Conservation (phyloP, 768 basidiomycete genomes). For the Hirschioporus abietinus region DNA sequence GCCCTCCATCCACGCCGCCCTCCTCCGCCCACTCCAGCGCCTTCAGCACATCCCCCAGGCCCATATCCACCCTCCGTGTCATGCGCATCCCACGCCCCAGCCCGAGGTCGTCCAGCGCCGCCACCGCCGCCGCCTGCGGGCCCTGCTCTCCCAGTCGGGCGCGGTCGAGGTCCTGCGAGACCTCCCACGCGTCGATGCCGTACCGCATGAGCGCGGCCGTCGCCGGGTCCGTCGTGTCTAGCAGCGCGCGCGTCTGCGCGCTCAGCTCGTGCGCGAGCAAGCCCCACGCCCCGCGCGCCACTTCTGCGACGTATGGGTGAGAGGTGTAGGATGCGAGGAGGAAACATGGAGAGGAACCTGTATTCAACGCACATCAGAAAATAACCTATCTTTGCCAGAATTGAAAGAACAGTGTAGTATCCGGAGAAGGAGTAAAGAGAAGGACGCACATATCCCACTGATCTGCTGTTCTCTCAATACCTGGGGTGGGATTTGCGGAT, state of each 20-base stretch:
- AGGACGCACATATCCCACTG: conserved; percentile 67
- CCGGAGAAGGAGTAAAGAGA: background rate
- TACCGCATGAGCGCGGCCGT: background rate
- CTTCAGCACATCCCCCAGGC: background rate
- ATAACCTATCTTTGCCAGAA: too few species aligned
- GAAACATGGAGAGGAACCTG: background rate
- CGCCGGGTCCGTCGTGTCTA: background rate
- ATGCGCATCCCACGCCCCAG: background rate
- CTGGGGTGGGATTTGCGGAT: conserved; percentile 23
- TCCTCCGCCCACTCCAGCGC: background rate
- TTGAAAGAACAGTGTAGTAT: background rate
- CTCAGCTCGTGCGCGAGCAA: background rate
- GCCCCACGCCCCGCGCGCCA: background rate
- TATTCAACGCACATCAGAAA: background rate
- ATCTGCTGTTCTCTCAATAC: conserved; percentile 54
- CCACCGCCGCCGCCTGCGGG: too few species aligned
- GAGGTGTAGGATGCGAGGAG: background rate
- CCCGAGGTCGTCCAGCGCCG: background rate
- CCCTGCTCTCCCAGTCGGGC: too few species aligned
- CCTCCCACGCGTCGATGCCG: background rate
- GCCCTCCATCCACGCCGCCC: too few species aligned
- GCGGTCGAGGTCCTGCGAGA: background rate
- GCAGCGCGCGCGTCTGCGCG: background rate
- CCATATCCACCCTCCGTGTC: background rate
- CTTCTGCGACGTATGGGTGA: background rate